Evolutionary conservation across 1,139 yeast species (phyloP).

Genomic region (Debaryomyces singareniensis): DNA sequence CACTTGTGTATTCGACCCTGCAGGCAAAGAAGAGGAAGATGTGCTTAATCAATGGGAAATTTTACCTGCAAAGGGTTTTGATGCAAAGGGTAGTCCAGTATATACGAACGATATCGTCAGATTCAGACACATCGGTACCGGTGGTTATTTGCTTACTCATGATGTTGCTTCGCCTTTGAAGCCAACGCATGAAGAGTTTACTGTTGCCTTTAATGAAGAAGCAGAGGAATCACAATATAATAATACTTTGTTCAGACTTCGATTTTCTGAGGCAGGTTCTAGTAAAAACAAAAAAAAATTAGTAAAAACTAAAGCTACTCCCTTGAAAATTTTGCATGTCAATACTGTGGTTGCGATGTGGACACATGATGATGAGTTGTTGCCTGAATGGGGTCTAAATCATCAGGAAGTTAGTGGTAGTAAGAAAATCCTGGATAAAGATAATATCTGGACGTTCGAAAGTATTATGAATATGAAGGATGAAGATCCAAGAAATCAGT

Average conservation of each 20-base stretch:
- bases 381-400: constrained; percentile 92
- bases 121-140: constrained; percentile 75
- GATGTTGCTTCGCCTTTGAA: constrained; percentile 96
- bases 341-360: constrained; percentile 92
- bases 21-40: constrained; percentile 37
- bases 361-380: constrained; percentile 76
- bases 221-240: constrained; percentile 40
- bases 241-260: constrained; percentile 75
- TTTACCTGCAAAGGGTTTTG: constrained; percentile 51
- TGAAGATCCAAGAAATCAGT: constrained; percentile 55
- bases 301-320: constrained; percentile 65
- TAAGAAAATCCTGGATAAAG: constrained; percentile 63
- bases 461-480: constrained; percentile 52
- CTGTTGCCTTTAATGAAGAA: constrained; percentile 63
- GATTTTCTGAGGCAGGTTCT: constrained; percentile 34
- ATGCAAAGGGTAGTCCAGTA: constrained; percentile 18
- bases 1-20: constrained; percentile 49
- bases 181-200: constrained; percentile 89
- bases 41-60: constrained; percentile 82
- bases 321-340: constrained; percentile 67
- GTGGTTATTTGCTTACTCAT: constrained; percentile 77
- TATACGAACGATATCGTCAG: constrained; percentile 65
- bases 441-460: constrained; percentile 74
- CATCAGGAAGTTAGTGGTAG: constrained; percentile 96
- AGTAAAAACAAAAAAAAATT: constrained; percentile 30